Base-by-base conservation (phyloP, 2,329 filamentous ascomycete genomes). In the Monilinia fructigena region DNA sequence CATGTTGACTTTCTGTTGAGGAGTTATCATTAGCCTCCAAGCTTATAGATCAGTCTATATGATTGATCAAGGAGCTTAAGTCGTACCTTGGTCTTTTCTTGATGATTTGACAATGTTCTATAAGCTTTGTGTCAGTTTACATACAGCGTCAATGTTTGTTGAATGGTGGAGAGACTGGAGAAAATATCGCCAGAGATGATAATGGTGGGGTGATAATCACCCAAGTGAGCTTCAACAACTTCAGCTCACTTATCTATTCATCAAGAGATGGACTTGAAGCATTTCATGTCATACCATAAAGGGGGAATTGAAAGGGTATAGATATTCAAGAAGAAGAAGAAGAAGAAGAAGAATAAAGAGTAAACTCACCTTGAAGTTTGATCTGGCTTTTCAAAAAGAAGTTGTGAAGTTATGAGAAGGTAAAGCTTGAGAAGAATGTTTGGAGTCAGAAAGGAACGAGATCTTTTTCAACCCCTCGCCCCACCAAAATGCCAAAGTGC, bases 1-100 rank as follows among this genome's bases (percentile, higher is more conserved):
- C 95, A 99, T 99, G 74, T 79, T 93, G 82, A 75, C 66, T 70
- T 67, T 72, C 70, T 73, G 67, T 66, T 38, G 66, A 62, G 64
- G 60, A 50, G 65, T 73, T 70, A 72, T 70, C 53, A 26, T 35
- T n/a, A 53, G 31, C 28, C 56, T 59, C 50, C 54, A 38, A 16
- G 58, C 20, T 28, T 14, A 11, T 26, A 55, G 16, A 66, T 42
- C 42, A 26, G 28, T 14, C 45, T 52, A 1, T 4, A 52, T 47
- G 63, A 20, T 50, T 26, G 8, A 52, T n/a, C 6, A 47, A 26
- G 45, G 52, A 38, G 55, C 45, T 31, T 52, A 10, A 23, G 50
- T 23, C 68, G 61, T 52, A 68, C 70, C 66, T 73, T 70, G 52
- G 66, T 42, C 12, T 16, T 59, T 66, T 65, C 66, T 67, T 60